phyloP scores from a whole-genome alignment of 768 basidiomycete genomes.

The Leccinum truebloodii region DNA sequence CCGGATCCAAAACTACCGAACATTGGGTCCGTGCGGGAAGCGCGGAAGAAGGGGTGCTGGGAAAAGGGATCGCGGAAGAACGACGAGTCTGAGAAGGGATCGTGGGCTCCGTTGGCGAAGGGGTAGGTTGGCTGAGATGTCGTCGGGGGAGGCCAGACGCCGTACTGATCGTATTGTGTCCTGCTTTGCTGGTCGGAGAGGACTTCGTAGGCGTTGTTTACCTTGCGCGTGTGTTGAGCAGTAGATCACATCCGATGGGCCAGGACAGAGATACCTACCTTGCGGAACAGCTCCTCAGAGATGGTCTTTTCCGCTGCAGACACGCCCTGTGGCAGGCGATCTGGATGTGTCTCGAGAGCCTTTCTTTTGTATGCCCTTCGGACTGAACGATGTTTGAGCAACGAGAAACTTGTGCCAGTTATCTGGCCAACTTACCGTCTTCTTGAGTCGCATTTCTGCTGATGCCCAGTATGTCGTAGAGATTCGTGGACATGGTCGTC shows the following conservation, averaged over 20 bases:
- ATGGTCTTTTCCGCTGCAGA: conserved; percentile 56
- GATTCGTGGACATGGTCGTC: conserved; percentile 49
- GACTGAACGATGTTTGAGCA: conserved; percentile 42
- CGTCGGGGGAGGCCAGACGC: conserved; percentile 72
- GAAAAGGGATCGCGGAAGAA: conserved; percentile 23
- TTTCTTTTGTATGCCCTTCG: conserved; percentile 76
- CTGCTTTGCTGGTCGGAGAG: conserved; percentile 63
- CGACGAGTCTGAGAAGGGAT: conserved; percentile 22
- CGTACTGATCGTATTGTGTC: conserved; percentile 66
- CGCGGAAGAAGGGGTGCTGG: conserved; percentile 19
- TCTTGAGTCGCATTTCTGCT: conserved; percentile 55
- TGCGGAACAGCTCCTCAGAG: conserved; percentile 60
- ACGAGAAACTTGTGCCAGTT: background rate
- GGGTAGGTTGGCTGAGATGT: conserved; percentile 14
- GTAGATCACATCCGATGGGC: background rate
- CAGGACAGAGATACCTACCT: conserved; percentile 27
- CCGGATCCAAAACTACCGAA: conserved; percentile 30
- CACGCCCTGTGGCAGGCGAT: conserved; percentile 59
- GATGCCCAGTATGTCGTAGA: conserved; percentile 67
- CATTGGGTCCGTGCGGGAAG: conserved; percentile 22
- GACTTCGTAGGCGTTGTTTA: conserved; percentile 80
- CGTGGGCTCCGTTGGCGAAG: conserved; percentile 17
- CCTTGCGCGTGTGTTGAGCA: conserved; percentile 36
- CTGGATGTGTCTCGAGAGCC: conserved; percentile 76
- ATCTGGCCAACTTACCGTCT: conserved; percentile 51